Evolutionary conservation across 371 early-diverging fungal species (phyloP).

Genomic region (Syncephalastrum sp.): DNA sequence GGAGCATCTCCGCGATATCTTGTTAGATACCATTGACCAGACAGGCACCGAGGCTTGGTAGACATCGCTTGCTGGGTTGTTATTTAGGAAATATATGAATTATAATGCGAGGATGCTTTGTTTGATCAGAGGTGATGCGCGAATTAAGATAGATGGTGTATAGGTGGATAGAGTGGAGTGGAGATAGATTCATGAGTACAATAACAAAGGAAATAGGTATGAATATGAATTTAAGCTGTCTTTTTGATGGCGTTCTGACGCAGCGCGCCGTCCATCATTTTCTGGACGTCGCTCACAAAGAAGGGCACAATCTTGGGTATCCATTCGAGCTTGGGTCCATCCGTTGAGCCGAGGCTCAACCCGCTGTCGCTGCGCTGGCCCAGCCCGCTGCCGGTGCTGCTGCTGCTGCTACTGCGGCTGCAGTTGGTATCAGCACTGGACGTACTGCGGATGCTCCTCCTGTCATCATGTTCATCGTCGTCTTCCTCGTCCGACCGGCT

Average conservation of each 20-base stretch:
- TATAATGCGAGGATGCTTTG: too few relatives aligned
- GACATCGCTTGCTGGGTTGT: too few relatives aligned
- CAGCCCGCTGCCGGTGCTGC: background rate
- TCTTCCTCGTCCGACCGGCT: conserved; percentile 12
- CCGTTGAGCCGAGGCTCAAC: background rate
- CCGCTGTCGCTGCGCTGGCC: conserved; percentile 6
- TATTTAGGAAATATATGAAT: too few relatives aligned
- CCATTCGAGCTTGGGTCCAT: conserved; percentile 7
- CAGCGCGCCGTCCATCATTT: conserved; percentile 11
- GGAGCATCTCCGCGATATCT: too few relatives aligned
- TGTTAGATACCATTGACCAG: too few relatives aligned
- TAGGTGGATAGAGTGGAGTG: too few relatives aligned
- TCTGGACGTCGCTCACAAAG: conserved; percentile 9
- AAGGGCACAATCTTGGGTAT: conserved; percentile 12
- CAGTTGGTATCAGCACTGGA: background rate
- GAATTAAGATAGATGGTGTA: too few relatives aligned
- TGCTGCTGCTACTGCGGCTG: background rate
- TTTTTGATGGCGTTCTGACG: background rate
- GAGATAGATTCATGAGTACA: too few relatives aligned
- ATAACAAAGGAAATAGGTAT: too few relatives aligned
- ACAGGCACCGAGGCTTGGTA: too few relatives aligned
- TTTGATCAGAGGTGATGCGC: too few relatives aligned
- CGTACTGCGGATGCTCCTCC: background rate
- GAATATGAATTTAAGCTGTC: too few relatives aligned
- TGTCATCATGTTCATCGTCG: conserved; percentile 1